Conservation (phyloP, 2,329 filamentous ascomycete genomes). For the Penicillium sp. region DNA sequence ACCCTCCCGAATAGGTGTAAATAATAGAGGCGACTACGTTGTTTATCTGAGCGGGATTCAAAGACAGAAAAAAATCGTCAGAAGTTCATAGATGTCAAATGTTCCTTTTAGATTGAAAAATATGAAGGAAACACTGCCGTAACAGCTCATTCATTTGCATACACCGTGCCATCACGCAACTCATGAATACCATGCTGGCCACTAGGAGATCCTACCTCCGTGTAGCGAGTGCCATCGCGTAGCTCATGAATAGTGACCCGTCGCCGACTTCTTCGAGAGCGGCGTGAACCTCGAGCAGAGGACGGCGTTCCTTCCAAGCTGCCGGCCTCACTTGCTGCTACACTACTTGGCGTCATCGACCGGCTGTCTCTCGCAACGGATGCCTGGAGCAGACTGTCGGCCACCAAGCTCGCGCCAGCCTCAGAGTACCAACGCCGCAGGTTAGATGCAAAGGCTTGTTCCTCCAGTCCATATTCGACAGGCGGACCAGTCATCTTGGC, state of each 20-base stretch:
- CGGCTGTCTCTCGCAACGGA: conserved; percentile 37
- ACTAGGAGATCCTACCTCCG: conserved; percentile 45
- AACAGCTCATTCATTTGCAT: conserved; percentile 42
- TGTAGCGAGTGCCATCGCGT: conserved; percentile 47
- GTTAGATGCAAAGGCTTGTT: conserved; percentile 39
- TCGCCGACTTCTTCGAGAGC: conserved; percentile 36
- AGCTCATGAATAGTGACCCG: conserved; percentile 49
- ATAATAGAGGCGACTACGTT: conserved; percentile 1
- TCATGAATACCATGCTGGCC: conserved; percentile 47
- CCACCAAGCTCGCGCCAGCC: conserved; percentile 40
- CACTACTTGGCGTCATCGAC: conserved; percentile 31
- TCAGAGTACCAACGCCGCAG: conserved; percentile 49
- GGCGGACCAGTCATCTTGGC: conserved; percentile 43
- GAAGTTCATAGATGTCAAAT: neutral
- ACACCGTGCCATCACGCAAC: conserved; percentile 48
- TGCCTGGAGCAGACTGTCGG: conserved; percentile 41
- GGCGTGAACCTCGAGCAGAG: conserved; percentile 30
- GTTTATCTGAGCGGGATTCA: neutral
- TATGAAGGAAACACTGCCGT: neutral
- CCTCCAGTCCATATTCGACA: conserved; percentile 45
- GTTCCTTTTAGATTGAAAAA: conserved; percentile 1
- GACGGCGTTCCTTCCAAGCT: conserved; percentile 34
- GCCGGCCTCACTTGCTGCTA: conserved; percentile 37
- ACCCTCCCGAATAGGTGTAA: neutral
- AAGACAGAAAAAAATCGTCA: neutral